phyloP scores from a whole-genome alignment of 805 yeast species.

The Lipomyces sp. region DNA sequence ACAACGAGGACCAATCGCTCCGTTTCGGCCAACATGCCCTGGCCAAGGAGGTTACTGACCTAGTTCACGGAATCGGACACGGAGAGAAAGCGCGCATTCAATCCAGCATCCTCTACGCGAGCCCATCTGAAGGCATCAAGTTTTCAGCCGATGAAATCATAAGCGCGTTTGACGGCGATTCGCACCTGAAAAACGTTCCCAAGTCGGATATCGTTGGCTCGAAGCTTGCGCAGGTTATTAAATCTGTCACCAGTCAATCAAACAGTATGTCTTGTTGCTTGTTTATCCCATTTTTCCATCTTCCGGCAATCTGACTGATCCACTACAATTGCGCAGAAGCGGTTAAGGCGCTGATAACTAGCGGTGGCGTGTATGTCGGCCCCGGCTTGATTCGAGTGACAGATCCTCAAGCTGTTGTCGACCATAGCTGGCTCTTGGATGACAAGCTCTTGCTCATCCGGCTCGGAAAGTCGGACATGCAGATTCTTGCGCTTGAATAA shows the following conservation, averaged over 20 bases:
- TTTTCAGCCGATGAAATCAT: slow-evolving; percentile 46
- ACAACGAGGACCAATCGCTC: slow-evolving; percentile 55
- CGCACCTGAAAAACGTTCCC: slow-evolving; percentile 46
- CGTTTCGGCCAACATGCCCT: slow-evolving; percentile 72
- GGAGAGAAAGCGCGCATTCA: slow-evolving; percentile 66
- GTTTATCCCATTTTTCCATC: too few relatives aligned
- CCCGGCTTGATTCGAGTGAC: slow-evolving; percentile 50
- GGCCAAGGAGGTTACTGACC: slow-evolving; percentile 81
- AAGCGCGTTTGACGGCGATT: slow-evolving; percentile 56
- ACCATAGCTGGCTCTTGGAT: slow-evolving; percentile 54
- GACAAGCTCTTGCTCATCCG: slow-evolving; percentile 61
- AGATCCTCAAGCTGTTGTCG: slow-evolving; percentile 49
- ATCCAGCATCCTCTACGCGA: slow-evolving; percentile 64
- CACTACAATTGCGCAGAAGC: slow-evolving; percentile 4
- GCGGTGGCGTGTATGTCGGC: slow-evolving; percentile 75
- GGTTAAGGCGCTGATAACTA: slow-evolving; percentile 28
- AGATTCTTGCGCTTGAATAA: slow-evolving; percentile 11
- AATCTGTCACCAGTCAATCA: slow-evolving; percentile 30
- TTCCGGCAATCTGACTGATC: too few relatives aligned
- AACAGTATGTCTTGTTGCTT: slow-evolving; percentile 33
- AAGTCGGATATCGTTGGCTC: slow-evolving; percentile 40
- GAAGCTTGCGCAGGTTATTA: slow-evolving; percentile 53
- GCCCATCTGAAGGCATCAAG: slow-evolving; percentile 47
- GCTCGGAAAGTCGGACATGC: slow-evolving; percentile 59
- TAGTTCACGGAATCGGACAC: slow-evolving; percentile 78